These are phyloP conservation scores for Zygoascus ofunaensis DNA, from an alignment of 805 yeast genomes.

Conservation along the genomic window DNA sequence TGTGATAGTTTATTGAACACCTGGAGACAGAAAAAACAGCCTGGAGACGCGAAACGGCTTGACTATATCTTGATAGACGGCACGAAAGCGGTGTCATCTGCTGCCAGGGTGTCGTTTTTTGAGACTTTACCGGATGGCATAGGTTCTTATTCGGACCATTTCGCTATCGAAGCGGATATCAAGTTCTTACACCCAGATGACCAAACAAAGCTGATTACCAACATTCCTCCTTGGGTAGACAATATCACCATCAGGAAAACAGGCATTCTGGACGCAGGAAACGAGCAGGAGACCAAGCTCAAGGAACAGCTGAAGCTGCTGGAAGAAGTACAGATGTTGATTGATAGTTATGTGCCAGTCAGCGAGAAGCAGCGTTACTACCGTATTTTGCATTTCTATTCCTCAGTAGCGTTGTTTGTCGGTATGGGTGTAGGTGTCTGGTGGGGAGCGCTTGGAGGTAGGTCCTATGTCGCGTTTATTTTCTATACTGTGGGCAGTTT, in stretches of 20 bases:
- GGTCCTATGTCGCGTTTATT: constrained; percentile 59
- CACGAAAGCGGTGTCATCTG: constrained; percentile 39
- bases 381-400: constrained; percentile 56
- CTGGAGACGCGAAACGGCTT: constrained; percentile 72
- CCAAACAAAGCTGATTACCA: neutral
- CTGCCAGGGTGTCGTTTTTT: constrained; percentile 67
- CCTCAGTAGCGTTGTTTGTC: constrained; percentile 44
- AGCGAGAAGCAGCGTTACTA: constrained; percentile 51
- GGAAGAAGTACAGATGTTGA: constrained; percentile 40
- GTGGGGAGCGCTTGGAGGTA: constrained; percentile 45
- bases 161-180: constrained; percentile 45
- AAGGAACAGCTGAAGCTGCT: constrained; percentile 24
- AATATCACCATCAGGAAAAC: neutral
- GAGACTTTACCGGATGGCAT: constrained; percentile 49
- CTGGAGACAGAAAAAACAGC: constrained; percentile 53
- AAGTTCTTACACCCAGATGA: neutral
- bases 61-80: constrained; percentile 82
- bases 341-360: constrained; percentile 43
- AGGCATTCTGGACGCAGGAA: constrained; percentile 1
- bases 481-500: constrained; percentile 48
- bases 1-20: constrained; percentile 84
- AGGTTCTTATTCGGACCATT: constrained; percentile 87
- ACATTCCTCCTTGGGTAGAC: constrained; percentile 2
- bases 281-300: constrained; percentile 7
- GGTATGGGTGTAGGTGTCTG: constrained; percentile 47